Base-by-base conservation (phyloP, 441 rosid species). In the Syzygium malaccense region DNA sequence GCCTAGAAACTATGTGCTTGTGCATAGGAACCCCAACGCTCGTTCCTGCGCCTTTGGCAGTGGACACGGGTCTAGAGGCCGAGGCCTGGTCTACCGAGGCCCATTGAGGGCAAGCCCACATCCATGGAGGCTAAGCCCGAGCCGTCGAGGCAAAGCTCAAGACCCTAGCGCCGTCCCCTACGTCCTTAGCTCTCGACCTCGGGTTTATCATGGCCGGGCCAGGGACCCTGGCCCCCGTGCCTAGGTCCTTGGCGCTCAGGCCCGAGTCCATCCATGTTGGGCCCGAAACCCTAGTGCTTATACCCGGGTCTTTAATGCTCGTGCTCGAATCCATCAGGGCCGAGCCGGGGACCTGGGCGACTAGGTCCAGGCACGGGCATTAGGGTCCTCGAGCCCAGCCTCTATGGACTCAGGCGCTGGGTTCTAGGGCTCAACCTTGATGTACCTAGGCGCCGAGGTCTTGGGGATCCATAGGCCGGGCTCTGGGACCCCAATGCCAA, bases 361-460 rank as follows among this genome's bases (percentile, higher is more conserved):
- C 10, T 25, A 62, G 14, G 19, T n/a, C 8, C 0, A 0, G 0
- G 19, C 68, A n/a, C 0, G 7, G 0, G 10, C 68, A n/a, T 33
- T 62, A 14, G 18, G 19, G 55, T 5, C 15, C 19, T 62, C 13
- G 37, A 62, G 32, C 68, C 18, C 4, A 6, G 8, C 32, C 68
- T 60, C 9, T 30, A 7, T 28, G 32, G 48, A 45, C 48, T 0
- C 28, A 0, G 17, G 32, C 4, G 0, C 28, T 0, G 6, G 2
- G 19, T 33, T 62, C 37, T n/a, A 0, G 3, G 0, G 33, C 19
- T 18, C 0, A n/a, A 1, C 71, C 33, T 62, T 7, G 2, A n/a
- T 7, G 4, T n/a, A 62, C 71, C 19, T n/a, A 45, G 48, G 48
- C 9, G 2, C 7, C 48, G 48, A 45, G 48, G 10, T 45, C 48